Evolutionary conservation across 331 rosid genomes (phyloP).

Genomic region (Stylosanthes scabra): DNA sequence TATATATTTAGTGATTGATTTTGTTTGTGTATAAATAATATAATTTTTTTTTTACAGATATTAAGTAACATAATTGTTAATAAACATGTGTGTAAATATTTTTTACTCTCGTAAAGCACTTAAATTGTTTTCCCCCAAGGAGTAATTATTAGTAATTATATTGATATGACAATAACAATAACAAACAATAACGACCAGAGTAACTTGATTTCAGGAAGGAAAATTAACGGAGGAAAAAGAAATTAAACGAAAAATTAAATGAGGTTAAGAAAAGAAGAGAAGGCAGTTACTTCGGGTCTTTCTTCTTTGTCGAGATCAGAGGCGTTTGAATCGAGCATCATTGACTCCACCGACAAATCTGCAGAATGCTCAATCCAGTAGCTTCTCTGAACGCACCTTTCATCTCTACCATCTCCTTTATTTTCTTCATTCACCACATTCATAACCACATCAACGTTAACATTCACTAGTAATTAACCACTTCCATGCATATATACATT

Average conservation of each 20-base stretch:
- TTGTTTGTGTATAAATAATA: too few species aligned
- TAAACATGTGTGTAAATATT: too few species aligned
- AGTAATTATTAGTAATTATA: too few species aligned
- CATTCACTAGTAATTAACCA: neutral
- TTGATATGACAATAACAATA: too few species aligned
- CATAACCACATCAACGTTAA: neutral
- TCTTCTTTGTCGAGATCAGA: conserved; percentile 68
- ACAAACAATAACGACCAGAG: too few species aligned
- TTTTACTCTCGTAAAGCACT: too few species aligned
- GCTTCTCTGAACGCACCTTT: conserved; percentile 74
- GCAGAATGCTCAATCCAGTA: conserved; percentile 75
- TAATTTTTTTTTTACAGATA: too few species aligned
- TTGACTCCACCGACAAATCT: conserved; percentile 77
- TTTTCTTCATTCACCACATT: neutral
- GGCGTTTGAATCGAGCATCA: conserved; percentile 97
- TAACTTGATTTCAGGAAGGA: too few species aligned
- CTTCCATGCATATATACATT: neutral
- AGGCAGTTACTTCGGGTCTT: conserved; percentile 46
- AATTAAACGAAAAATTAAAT: neutral
- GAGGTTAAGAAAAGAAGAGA: neutral
- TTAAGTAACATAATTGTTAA: too few species aligned
- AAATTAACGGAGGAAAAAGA: neutral
- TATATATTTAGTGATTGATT: too few species aligned
- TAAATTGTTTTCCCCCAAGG: too few species aligned
- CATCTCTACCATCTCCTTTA: conserved; percentile 31